Conservation (phyloP, 2,329 filamentous ascomycete genomes). For the Aspergillus neoniger region DNA sequence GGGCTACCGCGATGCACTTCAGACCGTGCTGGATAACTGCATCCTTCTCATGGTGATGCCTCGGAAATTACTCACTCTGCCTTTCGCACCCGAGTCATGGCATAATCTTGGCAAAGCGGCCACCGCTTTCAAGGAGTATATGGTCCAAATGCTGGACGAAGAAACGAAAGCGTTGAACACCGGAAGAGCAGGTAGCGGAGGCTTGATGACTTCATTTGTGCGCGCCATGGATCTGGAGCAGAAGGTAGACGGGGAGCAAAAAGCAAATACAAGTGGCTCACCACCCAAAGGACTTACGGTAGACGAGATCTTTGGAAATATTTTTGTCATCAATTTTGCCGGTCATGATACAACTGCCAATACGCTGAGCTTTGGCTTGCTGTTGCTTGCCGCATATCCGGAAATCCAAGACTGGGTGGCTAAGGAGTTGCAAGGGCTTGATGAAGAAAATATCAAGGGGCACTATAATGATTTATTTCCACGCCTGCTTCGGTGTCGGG, state of each 20-base stretch:
- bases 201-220: slow-evolving; percentile 11
- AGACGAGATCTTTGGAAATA: slow-evolving; percentile 11
- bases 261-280: background rate
- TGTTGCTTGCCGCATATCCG: slow-evolving; percentile 6
- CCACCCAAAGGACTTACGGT: background rate
- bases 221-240: slow-evolving; percentile 12
- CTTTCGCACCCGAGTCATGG: slow-evolving; percentile 4
- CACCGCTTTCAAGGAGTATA: background rate
- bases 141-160: slow-evolving; percentile 8
- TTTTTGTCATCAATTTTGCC: slow-evolving; percentile 12
- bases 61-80: background rate
- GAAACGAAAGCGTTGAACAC: background rate
- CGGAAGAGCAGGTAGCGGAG: background rate
- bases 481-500: background rate
- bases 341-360: slow-evolving; percentile 12
- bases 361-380: background rate
- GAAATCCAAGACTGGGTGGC: slow-evolving; percentile 10
- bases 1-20: slow-evolving; percentile 6
- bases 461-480: slow-evolving; percentile 5
- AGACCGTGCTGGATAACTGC: slow-evolving; percentile 9
- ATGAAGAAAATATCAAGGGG: background rate
- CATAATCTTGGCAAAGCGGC: background rate
- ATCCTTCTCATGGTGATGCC: slow-evolving; percentile 10
- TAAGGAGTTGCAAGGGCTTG: slow-evolving; percentile 1
- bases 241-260: background rate